Evolutionary conservation across 345 rosid genomes (phyloP).

Genomic region (Ceriops decandra): DNA sequence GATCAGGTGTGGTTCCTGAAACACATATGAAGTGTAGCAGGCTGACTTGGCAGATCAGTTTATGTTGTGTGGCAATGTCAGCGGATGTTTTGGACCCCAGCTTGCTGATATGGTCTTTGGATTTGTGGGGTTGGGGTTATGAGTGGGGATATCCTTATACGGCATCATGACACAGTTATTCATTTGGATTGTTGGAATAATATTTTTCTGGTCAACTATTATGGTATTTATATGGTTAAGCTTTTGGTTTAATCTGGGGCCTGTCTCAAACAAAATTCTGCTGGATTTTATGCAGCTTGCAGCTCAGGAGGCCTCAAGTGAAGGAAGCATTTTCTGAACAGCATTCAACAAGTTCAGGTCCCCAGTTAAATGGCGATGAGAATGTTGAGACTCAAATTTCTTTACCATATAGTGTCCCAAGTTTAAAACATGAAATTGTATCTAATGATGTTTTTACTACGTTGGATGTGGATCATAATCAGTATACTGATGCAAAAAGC

Average conservation of each 20-base stretch:
- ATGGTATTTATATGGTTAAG: too few species aligned
- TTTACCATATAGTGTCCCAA: conserved; percentile 19
- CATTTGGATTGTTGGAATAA: too few species aligned
- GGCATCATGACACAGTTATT: too few species aligned
- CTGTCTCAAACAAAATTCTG: not conserved
- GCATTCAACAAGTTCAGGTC: conserved; percentile 34
- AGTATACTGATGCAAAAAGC: conserved; percentile 15
- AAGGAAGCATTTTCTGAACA: conserved; percentile 51
- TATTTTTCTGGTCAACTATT: too few species aligned
- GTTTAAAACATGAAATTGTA: conserved; percentile 20
- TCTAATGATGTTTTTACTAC: conserved; percentile 12
- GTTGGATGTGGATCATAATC: conserved; percentile 26
- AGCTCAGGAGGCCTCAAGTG: conserved; percentile 41
- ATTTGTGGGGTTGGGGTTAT: too few species aligned
- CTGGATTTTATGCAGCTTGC: conserved; percentile 33
- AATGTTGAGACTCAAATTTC: conserved; percentile 36
- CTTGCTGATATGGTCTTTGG: too few species aligned
- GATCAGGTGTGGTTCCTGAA: too few species aligned
- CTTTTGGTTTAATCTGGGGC: not conserved
- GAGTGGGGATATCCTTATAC: too few species aligned
- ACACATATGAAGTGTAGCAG: too few species aligned
- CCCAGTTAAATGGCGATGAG: conserved; percentile 33
- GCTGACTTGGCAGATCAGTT: too few species aligned
- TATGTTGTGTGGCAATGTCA: too few species aligned
- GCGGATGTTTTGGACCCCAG: too few species aligned